phyloP scores from a whole-genome alignment of 2,329 filamentous ascomycete genomes.

The Fusarium austroafricanum region DNA sequence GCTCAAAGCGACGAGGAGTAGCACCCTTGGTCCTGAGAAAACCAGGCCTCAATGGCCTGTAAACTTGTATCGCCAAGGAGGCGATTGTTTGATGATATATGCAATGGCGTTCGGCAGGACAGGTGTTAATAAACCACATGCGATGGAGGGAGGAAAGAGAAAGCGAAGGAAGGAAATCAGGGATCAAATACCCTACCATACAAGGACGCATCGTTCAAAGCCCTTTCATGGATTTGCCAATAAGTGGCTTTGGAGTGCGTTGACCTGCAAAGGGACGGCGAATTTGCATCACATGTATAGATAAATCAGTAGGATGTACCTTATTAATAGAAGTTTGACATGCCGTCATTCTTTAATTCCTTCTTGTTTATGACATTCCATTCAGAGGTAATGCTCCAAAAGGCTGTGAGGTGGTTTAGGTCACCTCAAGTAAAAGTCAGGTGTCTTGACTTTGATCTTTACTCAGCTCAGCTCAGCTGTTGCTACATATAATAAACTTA shows the following conservation, averaged over 20 bases:
- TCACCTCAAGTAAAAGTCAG: conserved; percentile 15
- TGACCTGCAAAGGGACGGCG: conserved; percentile 36
- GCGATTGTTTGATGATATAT: conserved; percentile 49
- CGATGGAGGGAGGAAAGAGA: conserved; percentile 43
- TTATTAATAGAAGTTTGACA: conserved; percentile 56
- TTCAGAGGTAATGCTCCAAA: not conserved
- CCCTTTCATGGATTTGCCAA: conserved; percentile 19
- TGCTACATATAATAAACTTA: not conserved
- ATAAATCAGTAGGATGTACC: conserved; percentile 54
- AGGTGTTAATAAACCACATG: conserved; percentile 43
- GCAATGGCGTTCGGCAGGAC: conserved; percentile 47
- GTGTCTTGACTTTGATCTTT: conserved; percentile 4
- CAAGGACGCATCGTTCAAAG: conserved; percentile 36
- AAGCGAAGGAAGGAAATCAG: conserved; percentile 31
- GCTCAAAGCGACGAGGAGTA: conserved; percentile 67
- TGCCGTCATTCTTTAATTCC: conserved; percentile 14
- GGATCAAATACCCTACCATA: conserved; percentile 48
- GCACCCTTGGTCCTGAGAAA: conserved; percentile 5
- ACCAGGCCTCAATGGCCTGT: conserved; percentile 18
- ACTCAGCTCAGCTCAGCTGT: not conserved
- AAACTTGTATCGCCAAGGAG: conserved; percentile 28
- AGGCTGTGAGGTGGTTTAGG: not conserved
- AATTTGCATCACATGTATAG: conserved; percentile 43
- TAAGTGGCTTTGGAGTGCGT: conserved; percentile 24
- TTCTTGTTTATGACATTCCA: not conserved